Conservation (phyloP, 805 yeast species). For the Torulaspora franciscae region DNA sequence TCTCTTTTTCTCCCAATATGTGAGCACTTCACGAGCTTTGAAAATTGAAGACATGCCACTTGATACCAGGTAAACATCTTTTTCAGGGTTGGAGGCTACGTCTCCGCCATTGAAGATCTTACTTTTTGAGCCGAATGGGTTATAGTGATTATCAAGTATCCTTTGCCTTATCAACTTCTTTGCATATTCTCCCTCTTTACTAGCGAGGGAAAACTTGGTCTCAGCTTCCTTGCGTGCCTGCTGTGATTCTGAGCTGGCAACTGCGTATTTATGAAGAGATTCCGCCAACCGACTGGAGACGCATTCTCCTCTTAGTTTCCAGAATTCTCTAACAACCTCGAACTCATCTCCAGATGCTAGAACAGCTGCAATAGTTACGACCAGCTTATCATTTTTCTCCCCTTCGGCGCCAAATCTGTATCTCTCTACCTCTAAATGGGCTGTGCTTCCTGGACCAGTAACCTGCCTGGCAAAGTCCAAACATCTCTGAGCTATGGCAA, state of each 20-base stretch:
- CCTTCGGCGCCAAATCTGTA: slow-evolving; percentile 35
- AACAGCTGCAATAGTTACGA: slow-evolving; percentile 54
- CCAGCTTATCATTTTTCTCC: slow-evolving; percentile 42
- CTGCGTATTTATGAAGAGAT: slow-evolving; percentile 3
- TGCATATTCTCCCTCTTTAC: slow-evolving; percentile 8
- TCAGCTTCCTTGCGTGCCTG: not conserved
- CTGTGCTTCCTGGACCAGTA: slow-evolving; percentile 11
- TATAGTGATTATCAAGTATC: slow-evolving; percentile 13
- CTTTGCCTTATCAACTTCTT: slow-evolving; percentile 12
- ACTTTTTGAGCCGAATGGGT: slow-evolving; percentile 10
- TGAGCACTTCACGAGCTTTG: slow-evolving; percentile 52
- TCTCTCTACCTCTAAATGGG: slow-evolving; percentile 14
- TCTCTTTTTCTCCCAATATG: slow-evolving; percentile 11
- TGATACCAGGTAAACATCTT: slow-evolving; percentile 73
- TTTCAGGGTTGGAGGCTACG: slow-evolving; percentile 19
- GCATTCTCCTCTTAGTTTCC: slow-evolving; percentile 51
- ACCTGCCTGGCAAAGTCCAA: slow-evolving; percentile 55
- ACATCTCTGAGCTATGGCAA: slow-evolving; percentile 66
- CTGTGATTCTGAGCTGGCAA: not conserved
- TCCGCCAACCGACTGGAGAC: slow-evolving; percentile 18
- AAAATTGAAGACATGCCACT: slow-evolving; percentile 87
- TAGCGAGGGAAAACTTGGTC: slow-evolving; percentile 1
- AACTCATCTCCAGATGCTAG: slow-evolving; percentile 61
- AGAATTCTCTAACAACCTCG: slow-evolving; percentile 68
- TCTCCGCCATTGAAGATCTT: slow-evolving; percentile 36